Base-by-base conservation (phyloP, 2,329 filamentous ascomycete genomes). In the Paracoccidioides lutzii region DNA sequence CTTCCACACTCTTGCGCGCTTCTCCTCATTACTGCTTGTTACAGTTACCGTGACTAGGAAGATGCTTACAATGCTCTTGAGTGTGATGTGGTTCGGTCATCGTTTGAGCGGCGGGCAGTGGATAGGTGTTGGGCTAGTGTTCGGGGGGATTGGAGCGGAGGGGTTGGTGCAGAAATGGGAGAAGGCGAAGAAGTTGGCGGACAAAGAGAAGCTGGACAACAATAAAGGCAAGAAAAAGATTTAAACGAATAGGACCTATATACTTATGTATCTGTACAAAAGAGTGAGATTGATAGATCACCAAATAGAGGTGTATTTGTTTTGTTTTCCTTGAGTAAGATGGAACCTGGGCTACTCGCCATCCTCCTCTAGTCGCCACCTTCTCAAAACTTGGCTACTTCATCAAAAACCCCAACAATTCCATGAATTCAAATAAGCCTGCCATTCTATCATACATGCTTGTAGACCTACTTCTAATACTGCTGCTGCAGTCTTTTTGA, bases 11-110 rank as follows among this genome's bases (percentile, higher is more conserved):
- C 80, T 98, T 5, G 86, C 90, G 12, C 88, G 87, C 52, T 98
- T 97, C 74, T 93, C 88, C 8, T 93, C 87, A 8, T 81, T 98
- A 51, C 79, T 97, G 53, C 82, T 98, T 52, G 91, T 97, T 45
- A 97, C 93, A 4, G 90, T 98, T 2, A 98, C 90, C 1, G 93
- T 98, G 48, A 98, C 93, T 48, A 81, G 93, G 67, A 98, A 98
- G 76, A 98, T 98, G 93, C 81, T 97, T 69, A 97, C 91, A 62
- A 98, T 98, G 93, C 88, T 97, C 58, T 78, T 97, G 53, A 95
- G 89, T 54, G 93, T 98, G 33, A 77, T 97, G 58, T 90, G 89
- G 74, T 98, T 97, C 69, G 93, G 93, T 33, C 93, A 98, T 71
- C 81, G 80, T 60, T 79, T 98, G 51, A 87, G 82, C 33, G 74